Percentiles rank a stretch among this genome's conserved stretches.
phyloP scores from a whole-genome alignment of 2,329 filamentous ascomycete species.

The Diplodia sapinea region DNA sequence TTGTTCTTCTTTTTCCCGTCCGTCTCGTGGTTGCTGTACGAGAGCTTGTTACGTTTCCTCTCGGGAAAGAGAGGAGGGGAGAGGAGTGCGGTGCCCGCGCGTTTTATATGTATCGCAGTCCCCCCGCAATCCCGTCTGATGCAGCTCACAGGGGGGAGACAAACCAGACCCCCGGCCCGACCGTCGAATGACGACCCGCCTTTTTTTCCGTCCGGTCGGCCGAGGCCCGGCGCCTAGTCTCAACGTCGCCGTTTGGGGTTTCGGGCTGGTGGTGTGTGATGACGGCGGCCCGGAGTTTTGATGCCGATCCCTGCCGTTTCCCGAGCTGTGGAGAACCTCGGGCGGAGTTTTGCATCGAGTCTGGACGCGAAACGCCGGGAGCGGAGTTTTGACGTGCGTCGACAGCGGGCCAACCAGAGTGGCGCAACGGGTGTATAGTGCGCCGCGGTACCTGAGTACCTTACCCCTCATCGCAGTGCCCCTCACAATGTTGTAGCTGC shows the following conservation, averaged over 20 bases:
- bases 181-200: background rate
- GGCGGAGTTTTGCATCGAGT: slow-evolving; percentile 6
- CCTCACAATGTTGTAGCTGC: background rate
- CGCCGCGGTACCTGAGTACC: background rate
- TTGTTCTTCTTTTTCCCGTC: background rate
- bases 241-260: background rate
- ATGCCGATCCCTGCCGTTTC: background rate
- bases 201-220: background rate
- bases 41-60: no score
- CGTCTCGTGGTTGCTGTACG: no score
- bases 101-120: background rate
- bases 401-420: background rate
- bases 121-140: background rate
- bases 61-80: background rate
- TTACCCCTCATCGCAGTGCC: background rate
- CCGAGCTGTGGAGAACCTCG: background rate
- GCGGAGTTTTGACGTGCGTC: background rate
- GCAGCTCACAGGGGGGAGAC: no score
- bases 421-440: background rate
- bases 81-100: no score
- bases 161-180: no score
- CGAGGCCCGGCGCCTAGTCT: background rate
- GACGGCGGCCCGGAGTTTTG: background rate
- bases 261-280: background rate
- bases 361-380: background rate